Percentiles rank a stretch among this genome's conserved stretches.
Conservation (phyloP, 768 basidiomycete genomes). For the Agrocybe praecox region DNA sequence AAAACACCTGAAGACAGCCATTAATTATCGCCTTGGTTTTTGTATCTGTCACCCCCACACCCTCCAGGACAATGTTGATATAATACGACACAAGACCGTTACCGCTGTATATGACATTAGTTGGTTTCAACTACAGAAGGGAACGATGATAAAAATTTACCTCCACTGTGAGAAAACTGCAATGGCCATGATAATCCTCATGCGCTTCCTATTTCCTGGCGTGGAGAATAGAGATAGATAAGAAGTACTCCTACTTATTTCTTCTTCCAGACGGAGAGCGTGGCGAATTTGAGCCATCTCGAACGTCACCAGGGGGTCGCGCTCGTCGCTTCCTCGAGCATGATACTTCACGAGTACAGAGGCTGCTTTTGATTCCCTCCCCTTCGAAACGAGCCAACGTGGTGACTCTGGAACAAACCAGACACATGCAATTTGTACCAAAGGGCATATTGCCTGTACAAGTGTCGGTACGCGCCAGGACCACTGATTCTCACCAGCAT, state of each 20-base stretch:
- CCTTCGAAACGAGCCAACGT: conserved; percentile 65
- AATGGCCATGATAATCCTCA: conserved; percentile 67
- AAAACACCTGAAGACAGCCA: conserved; percentile 21
- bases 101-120: conserved; percentile 37
- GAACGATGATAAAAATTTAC: conserved; percentile 27
- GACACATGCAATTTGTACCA: conserved; percentile 51
- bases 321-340: conserved; percentile 58
- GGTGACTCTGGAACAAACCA: conserved; percentile 74
- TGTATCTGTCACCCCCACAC: conserved; percentile 58
- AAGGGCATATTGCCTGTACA: conserved; percentile 59
- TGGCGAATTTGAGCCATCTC: conserved; percentile 71
- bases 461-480: conserved; percentile 70
- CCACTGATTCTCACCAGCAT: conserved; percentile 44
- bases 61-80: conserved; percentile 66
- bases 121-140: background rate
- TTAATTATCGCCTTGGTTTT: conserved; percentile 40
- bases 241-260: conserved; percentile 47
- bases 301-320: conserved; percentile 59
- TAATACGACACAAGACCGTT: conserved; percentile 77
- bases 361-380: conserved; percentile 63
- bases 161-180: conserved; percentile 80
- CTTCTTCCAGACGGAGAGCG: conserved; percentile 64
- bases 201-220: conserved; percentile 67
- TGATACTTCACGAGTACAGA: conserved; percentile 72
- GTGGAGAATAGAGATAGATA: conserved; percentile 59